Base-by-base conservation (phyloP, 2,329 filamentous ascomycete species). In the Aspergillus novofumigatus region DNA sequence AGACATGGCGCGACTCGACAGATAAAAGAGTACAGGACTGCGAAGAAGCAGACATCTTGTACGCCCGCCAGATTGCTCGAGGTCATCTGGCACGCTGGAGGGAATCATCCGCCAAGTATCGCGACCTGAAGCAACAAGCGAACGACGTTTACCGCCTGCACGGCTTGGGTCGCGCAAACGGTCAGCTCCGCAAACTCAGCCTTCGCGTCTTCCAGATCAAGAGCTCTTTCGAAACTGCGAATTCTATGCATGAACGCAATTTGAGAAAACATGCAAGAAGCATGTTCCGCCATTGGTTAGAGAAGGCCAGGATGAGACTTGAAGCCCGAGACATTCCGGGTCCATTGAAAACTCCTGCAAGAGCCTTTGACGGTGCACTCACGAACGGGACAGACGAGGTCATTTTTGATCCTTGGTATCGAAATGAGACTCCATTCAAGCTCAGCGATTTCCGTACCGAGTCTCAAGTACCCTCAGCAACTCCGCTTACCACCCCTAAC, bases 141-240 rank as follows among this genome's bases (percentile, higher is more conserved):
- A 58, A 73, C 3, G 68, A 72, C 1, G 73, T 83, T 38, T 67
- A 77, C 52, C 76, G 78, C 26, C 74, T 81, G 56, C 78, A 77
- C 45, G 70, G 79, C 4, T 76, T 81, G 11, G 71, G 76, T 25
- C 70, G 78, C 3, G 79, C 82, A 14, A 74, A 75, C 10, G 72
- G 71, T 14, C 76, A 75, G 25, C 71, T 86, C 56, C 83, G 81
- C 65, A 83, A 79, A 63, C 71, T 86, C n/a, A 83, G 81, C 53
- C 81, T 85, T 70, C 78, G 78, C 7, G 72, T 82, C 2, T 86
- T 86, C 70, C 82, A 83, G 44, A 71, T 83, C 4, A 74, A 76
- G 25, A 78, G 79, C 52, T 77, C 77, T 25, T 69, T 75, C 9
- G 78, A 84, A 56, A 83, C 77, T 44, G 82, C 83, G 0, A 73